phyloP scores from a whole-genome alignment of 2,329 filamentous ascomycete species.

The Phyllosticta ampelicida region DNA sequence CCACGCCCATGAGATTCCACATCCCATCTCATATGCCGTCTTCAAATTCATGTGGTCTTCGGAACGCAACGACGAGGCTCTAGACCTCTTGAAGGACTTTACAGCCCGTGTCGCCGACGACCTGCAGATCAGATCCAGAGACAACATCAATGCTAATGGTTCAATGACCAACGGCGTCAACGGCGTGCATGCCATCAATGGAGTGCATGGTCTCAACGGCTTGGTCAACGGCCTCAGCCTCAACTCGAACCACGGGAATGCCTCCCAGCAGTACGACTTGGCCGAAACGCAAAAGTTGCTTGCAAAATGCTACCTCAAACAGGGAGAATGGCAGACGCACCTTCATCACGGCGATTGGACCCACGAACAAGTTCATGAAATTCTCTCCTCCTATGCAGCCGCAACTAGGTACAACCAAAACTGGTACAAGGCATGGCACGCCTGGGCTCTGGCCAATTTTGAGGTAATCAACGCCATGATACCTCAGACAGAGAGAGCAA shows the following conservation, averaged over 20 bases:
- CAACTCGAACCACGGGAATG: constrained; percentile 22
- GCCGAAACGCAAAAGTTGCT: constrained; percentile 58
- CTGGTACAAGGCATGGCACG: constrained; percentile 99
- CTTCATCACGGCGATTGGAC: constrained; percentile 85
- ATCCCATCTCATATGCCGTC: constrained; percentile 89
- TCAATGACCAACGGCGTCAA: constrained; percentile 34
- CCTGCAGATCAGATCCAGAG: constrained; percentile 32
- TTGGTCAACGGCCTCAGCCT: constrained; percentile 41
- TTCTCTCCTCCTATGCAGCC: constrained; percentile 79
- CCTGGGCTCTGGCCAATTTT: constrained; percentile 96
- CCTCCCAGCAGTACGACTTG: constrained; percentile 26
- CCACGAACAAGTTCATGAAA: constrained; percentile 73
- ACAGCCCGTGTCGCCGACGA: constrained; percentile 50
- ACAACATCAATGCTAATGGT: constrained; percentile 24
- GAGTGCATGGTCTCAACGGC: constrained; percentile 31
- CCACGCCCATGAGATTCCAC: constrained; percentile 41
- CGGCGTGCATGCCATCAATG: constrained; percentile 36
- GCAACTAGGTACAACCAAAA: constrained; percentile 89
- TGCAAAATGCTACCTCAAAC: constrained; percentile 89
- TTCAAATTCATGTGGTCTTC: constrained; percentile 95
- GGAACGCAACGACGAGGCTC: constrained; percentile 26
- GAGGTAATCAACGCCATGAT: constrained; percentile 84
- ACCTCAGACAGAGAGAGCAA: constrained; percentile 52
- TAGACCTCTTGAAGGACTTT: constrained; percentile 52
- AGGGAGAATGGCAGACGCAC: constrained; percentile 89